Conservation (phyloP, 495 filamentous ascomycete genomes). For the Tuber indicum region DNA sequence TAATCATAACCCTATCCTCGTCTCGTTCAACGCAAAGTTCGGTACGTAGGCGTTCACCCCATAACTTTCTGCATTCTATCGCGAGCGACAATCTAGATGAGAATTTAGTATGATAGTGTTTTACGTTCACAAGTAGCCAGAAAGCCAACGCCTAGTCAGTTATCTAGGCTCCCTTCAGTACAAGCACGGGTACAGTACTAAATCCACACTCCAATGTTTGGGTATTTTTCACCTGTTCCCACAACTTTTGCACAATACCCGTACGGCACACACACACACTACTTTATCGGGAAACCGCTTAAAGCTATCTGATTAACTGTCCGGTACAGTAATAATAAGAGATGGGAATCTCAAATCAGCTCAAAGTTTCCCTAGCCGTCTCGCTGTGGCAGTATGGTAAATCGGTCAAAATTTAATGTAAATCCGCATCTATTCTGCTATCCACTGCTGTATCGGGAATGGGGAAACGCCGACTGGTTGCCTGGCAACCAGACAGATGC, state of each 20-base stretch:
- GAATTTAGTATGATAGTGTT: not conserved
- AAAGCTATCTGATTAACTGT: not conserved
- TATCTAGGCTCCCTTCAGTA: not conserved
- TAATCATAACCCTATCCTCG: not conserved
- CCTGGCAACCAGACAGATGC: slow-evolving; percentile 20
- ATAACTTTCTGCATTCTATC: not conserved
- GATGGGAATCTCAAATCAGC: not conserved
- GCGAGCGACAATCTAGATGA: not conserved
- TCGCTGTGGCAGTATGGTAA: not conserved
- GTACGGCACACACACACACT: not conserved
- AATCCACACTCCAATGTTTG: not conserved
- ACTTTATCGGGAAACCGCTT: not conserved
- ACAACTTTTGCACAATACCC: not conserved
- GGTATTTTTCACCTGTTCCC: not conserved
- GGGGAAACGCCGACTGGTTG: slow-evolving; percentile 6
- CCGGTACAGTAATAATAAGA: not conserved
- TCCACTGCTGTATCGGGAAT: not conserved
- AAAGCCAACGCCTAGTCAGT: not conserved
- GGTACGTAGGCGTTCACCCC: not conserved
- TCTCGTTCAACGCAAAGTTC: not conserved
- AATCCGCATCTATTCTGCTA: not conserved
- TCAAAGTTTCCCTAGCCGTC: not conserved
- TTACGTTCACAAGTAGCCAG: not conserved
- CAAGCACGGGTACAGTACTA: not conserved
- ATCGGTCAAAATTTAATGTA: not conserved